phyloP scores from a whole-genome alignment of 2,329 filamentous ascomycete species.

The Furcasterigmium furcatum region DNA sequence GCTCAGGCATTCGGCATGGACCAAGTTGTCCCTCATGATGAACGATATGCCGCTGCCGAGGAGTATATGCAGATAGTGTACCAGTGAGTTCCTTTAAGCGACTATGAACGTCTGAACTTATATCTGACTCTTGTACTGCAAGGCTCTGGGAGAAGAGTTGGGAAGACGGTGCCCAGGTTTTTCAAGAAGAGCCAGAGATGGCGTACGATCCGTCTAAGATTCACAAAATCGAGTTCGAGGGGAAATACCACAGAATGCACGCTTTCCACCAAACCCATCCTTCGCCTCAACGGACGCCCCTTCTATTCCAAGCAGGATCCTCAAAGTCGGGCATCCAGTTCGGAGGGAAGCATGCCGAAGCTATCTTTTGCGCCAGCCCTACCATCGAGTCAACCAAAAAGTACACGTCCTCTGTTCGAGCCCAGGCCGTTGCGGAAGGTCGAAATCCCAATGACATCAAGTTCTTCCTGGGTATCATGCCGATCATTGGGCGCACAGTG shows the following conservation, averaged over 20 bases:
- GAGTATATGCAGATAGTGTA: slow-evolving; percentile 61
- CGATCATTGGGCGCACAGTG: slow-evolving; percentile 44
- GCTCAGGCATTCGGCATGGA: slow-evolving; percentile 61
- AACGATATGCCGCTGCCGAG: slow-evolving; percentile 58
- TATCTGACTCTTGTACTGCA: slow-evolving; percentile 1
- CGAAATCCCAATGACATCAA: slow-evolving; percentile 55
- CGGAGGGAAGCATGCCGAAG: slow-evolving; percentile 56
- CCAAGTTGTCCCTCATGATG: slow-evolving; percentile 55
- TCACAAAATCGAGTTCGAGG: slow-evolving; percentile 52
- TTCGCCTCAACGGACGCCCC: slow-evolving; percentile 53
- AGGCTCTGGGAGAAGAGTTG: slow-evolving; percentile 54
- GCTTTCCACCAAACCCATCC: slow-evolving; percentile 47
- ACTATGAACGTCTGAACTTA: no score
- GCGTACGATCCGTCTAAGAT: slow-evolving; percentile 58
- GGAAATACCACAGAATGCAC: slow-evolving; percentile 14
- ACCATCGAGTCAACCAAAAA: not conserved
- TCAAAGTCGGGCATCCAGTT: slow-evolving; percentile 55
- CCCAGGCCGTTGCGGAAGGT: slow-evolving; percentile 44
- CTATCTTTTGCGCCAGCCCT: slow-evolving; percentile 39
- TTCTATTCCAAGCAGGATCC: slow-evolving; percentile 57
- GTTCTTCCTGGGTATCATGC: slow-evolving; percentile 48
- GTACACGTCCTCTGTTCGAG: slow-evolving; percentile 25
- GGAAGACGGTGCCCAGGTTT: slow-evolving; percentile 53
- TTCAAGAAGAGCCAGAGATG: slow-evolving; percentile 48
- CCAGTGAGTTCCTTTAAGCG: slow-evolving; percentile 37